Conservation (phyloP, 2,329 filamentous ascomycete genomes). For the Cadophora luteo-olivacea region DNA sequence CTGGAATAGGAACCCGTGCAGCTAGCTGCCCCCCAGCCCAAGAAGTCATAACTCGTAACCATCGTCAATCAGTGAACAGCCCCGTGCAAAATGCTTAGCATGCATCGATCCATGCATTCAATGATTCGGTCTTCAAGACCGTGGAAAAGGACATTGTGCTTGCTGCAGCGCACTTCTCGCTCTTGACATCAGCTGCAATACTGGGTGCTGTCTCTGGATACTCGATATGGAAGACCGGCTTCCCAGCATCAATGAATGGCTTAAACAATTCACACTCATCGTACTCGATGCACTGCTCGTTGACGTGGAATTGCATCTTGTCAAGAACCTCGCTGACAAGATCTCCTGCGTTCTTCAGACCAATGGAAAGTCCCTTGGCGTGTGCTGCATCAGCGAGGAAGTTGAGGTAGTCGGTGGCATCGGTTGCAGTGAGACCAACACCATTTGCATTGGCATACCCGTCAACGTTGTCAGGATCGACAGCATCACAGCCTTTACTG, state of each 20-base stretch:
- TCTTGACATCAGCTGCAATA: conserved; percentile 16
- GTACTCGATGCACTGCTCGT: conserved; percentile 71
- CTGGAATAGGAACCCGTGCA: neutral
- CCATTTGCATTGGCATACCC: conserved; percentile 70
- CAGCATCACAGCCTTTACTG: conserved; percentile 69
- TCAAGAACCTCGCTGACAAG: conserved; percentile 59
- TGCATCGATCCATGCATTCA: conserved; percentile 32
- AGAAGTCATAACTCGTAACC: conserved; percentile 12
- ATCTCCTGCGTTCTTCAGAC: conserved; percentile 71
- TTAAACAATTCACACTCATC: conserved; percentile 64
- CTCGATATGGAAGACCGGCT: conserved; percentile 78
- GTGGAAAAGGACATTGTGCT: conserved; percentile 31
- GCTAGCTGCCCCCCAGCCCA: neutral
- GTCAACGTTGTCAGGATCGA: conserved; percentile 77
- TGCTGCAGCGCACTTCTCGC: conserved; percentile 16
- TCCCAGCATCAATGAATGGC: conserved; percentile 63
- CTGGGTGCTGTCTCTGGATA: conserved; percentile 57
- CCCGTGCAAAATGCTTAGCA: conserved; percentile 21
- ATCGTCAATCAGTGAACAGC: neutral
- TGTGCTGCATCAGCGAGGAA: conserved; percentile 65
- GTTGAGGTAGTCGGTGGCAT: conserved; percentile 64
- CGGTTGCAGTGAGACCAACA: conserved; percentile 60
- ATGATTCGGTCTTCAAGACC: conserved; percentile 30
- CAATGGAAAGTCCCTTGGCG: conserved; percentile 62
- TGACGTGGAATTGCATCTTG: conserved; percentile 69